A percentile compares a stretch with the other conserved stretches of the same genome.
phyloP scores from a whole-genome alignment of 768 basidiomycete species.

The Mycena vitilis region DNA sequence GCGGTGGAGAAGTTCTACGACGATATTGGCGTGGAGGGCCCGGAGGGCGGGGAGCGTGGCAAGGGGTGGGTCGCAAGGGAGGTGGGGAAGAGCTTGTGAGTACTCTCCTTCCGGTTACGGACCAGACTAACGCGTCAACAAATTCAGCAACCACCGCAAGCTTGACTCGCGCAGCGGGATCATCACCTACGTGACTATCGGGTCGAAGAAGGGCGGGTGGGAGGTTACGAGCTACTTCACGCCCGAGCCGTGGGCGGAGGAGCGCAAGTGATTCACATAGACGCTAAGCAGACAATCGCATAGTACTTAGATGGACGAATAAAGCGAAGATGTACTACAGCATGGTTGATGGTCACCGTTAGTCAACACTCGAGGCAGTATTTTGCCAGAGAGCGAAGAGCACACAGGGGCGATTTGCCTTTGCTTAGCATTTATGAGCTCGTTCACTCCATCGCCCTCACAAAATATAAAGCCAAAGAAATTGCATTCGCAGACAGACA shows the following conservation, averaged over 20 bases:
- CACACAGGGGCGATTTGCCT: too few relatives aligned
- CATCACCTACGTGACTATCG: conserved; percentile 48
- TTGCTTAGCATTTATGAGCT: too few relatives aligned
- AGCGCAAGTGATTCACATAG: conserved; percentile 2
- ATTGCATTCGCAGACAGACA: too few relatives aligned
- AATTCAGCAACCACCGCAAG: conserved; percentile 41
- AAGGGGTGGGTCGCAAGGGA: conserved; percentile 46
- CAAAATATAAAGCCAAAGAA: too few relatives aligned
- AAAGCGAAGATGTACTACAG: too few relatives aligned
- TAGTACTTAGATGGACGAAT: too few relatives aligned
- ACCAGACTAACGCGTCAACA: conserved; percentile 9
- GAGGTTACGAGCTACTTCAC: conserved; percentile 50
- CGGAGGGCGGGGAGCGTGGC: conserved; percentile 6
- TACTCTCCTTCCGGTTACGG: conserved; percentile 8
- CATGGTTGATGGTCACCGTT: too few relatives aligned
- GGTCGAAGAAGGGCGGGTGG: conserved; percentile 45
- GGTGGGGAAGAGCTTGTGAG: conserved; percentile 43
- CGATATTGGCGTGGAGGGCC: conserved; percentile 33
- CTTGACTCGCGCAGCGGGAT: conserved; percentile 41
- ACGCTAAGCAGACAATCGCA: too few relatives aligned
- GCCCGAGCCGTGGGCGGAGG: conserved; percentile 42
- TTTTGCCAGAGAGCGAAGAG: too few relatives aligned
- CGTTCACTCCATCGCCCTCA: too few relatives aligned
- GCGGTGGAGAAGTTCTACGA: conserved; percentile 45
- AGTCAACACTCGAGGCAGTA: too few relatives aligned